Evolutionary conservation across 2,329 filamentous ascomycete species (phyloP).

Genomic region (Nemania abortiva): DNA sequence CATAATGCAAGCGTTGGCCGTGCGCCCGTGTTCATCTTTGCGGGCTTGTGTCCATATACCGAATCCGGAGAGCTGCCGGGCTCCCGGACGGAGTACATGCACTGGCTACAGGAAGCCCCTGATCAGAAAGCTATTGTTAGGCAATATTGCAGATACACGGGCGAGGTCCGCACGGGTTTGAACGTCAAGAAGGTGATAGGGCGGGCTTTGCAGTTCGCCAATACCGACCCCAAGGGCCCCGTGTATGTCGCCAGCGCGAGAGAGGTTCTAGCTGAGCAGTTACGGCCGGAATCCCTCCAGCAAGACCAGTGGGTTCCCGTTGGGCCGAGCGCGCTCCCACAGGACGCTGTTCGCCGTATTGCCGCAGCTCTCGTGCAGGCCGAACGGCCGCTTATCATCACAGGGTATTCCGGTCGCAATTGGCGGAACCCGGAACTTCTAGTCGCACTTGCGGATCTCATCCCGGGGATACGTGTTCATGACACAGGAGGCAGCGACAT

Average conservation of each 20-base stretch:
- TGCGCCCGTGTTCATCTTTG: slow-evolving; percentile 78
- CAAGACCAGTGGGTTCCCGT: slow-evolving; percentile 46
- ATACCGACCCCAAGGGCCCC: slow-evolving; percentile 74
- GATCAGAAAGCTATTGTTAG: slow-evolving; percentile 79
- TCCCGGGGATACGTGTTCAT: slow-evolving; percentile 62
- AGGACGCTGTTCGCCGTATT: slow-evolving; percentile 58
- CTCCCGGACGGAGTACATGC: slow-evolving; percentile 79
- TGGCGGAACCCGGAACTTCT: slow-evolving; percentile 57
- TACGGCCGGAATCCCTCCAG: slow-evolving; percentile 42
- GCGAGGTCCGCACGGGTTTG: slow-evolving; percentile 77
- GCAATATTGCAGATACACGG: slow-evolving; percentile 79
- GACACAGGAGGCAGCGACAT: slow-evolving; percentile 66
- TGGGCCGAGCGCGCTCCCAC: slow-evolving; percentile 46
- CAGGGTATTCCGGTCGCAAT: slow-evolving; percentile 63
- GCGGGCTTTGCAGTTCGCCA: slow-evolving; percentile 77
- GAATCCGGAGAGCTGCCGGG: slow-evolving; percentile 78
- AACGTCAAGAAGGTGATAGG: slow-evolving; percentile 83
- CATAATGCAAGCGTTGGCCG: slow-evolving; percentile 79
- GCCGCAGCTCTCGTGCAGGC: slow-evolving; percentile 58
- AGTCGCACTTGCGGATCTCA: slow-evolving; percentile 59
- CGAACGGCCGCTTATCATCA: slow-evolving; percentile 61
- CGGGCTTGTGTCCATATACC: slow-evolving; percentile 78
- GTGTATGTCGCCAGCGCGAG: slow-evolving; percentile 75
- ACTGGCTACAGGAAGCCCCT: slow-evolving; percentile 83
- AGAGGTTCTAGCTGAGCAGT: slow-evolving; percentile 78